Base-by-base conservation (phyloP, 192 early-diverging fungal species). In the Pecoramyces ruminantium region DNA sequence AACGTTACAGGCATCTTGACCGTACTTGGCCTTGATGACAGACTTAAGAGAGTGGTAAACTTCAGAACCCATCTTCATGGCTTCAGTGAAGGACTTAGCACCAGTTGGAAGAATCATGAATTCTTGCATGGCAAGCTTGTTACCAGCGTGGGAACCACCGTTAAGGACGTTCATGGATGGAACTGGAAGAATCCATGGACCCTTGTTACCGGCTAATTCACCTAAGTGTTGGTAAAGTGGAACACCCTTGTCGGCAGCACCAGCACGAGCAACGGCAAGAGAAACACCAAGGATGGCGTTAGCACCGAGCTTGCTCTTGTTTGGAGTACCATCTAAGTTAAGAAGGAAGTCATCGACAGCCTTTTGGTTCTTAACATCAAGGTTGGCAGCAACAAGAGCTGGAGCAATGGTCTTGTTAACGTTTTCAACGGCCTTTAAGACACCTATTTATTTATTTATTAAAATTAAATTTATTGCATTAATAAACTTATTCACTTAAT, bases 51-150 rank as follows among this genome's bases (percentile, higher is more conserved):
- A 81, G 90, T 98, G 96, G 93, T 98, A 99, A 83, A 97, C 96
- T 88, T 99, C 97, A 67, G 93, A 93, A 79, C 97, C 97, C 77
- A 98, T 98, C 90, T 93, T 92, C 95, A 99, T 96, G 83, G 97
- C 97, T 87, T 99, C 96, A 39, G 93, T 86, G 88, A 98, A 99
- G 34, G 93, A 93, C 58, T 87, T 79, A 34, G 97, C 97, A 82
- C 97, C 97, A 77, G 95, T 96, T 80, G 97, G 97, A 85, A 97
- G 87, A 83, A 99, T 99, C 97, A 99, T 99, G 89, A 98, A 99
- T 88, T 99, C 97, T 87, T 99, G 97, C 96, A 99, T 97, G 82
- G 97, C 97, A 81, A 99, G 92, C 90, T 97, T 98, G 94, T 99
- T 99, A 83, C 97, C 97, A 77, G 97, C 97, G 88, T 99, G 97